These are phyloP conservation scores for Erythrophleum ivorense DNA, from an alignment of 331 rosid genomes.

Conservation along the genomic window DNA sequence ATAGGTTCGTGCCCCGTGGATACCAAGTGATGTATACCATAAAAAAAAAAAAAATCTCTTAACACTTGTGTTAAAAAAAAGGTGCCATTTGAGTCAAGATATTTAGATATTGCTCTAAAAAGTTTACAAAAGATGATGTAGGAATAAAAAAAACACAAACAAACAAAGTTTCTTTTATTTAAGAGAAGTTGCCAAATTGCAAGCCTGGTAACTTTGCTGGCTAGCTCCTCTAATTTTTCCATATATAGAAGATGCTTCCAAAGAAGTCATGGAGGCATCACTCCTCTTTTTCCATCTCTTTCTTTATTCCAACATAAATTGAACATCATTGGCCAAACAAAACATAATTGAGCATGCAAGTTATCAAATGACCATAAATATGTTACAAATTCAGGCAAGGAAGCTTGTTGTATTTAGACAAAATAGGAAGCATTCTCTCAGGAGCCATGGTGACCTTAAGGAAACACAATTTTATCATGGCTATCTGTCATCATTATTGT, in stretches of 20 bases:
- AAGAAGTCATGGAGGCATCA: not conserved
- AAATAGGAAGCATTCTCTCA: not conserved
- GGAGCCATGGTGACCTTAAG: not conserved
- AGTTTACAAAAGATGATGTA: too few relatives aligned
- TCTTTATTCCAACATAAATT: too few relatives aligned
- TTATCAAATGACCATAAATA: not conserved
- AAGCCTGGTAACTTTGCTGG: not conserved
- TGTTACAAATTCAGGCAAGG: not conserved
- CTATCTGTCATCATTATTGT: not conserved
- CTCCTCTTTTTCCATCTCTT: too few relatives aligned
- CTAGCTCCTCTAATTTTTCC: not conserved
- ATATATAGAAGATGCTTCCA: not conserved
- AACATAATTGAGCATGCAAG: too few relatives aligned
- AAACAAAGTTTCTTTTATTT: not conserved
- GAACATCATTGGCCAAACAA: too few relatives aligned
- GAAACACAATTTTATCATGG: not conserved
- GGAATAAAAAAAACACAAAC: too few relatives aligned
- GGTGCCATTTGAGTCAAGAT: too few relatives aligned
- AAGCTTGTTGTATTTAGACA: not conserved
- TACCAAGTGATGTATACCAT: too few relatives aligned
- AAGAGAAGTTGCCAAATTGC: not conserved
- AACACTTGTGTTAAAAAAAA: too few relatives aligned
- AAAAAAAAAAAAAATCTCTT: too few relatives aligned
- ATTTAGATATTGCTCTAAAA: too few relatives aligned
- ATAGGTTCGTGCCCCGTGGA: too few relatives aligned